Percentiles rank a stretch among this genome's conserved stretches.
These are phyloP conservation scores for Salix exigua DNA, from an alignment of 345 rosid species.

Conservation along the genomic window DNA sequence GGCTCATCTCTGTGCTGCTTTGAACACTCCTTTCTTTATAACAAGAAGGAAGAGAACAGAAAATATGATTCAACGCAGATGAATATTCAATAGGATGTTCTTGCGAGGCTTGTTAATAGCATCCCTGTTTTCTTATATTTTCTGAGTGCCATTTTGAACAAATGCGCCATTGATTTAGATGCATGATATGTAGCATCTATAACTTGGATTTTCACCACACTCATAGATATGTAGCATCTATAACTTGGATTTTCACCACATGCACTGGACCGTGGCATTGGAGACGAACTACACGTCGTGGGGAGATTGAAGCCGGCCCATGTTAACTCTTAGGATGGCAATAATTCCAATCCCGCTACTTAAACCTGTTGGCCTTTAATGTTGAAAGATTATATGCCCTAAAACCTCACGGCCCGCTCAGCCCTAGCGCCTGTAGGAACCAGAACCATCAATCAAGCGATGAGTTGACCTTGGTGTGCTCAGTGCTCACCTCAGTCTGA, in stretches of 20 bases:
- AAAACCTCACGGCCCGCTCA: too few relatives aligned
- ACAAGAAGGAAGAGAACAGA: neutral
- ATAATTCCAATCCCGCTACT: neutral
- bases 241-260: too few relatives aligned
- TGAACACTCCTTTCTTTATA: neutral
- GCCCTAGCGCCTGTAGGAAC: too few relatives aligned
- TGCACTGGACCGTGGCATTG: neutral
- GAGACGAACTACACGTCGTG: neutral
- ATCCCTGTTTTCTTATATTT: too few relatives aligned
- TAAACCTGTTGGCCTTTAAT: neutral
- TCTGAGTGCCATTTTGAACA: too few relatives aligned
- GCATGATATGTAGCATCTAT: too few relatives aligned
- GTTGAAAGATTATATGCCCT: neutral
- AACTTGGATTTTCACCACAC: too few relatives aligned
- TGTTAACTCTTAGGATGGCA: neutral
- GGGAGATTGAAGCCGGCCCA: neutral
- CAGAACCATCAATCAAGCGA: too few relatives aligned
- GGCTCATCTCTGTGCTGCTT: neutral
- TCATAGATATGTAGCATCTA: too few relatives aligned
- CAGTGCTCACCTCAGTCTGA: too few relatives aligned
- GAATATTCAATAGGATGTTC: neutral
- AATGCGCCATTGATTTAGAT: too few relatives aligned
- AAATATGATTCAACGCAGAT: neutral
- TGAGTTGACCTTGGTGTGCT: too few relatives aligned
- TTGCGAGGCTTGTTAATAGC: neutral